Base-by-base conservation (phyloP, 2,329 filamentous ascomycete species). In the Sordariomycetes sp. region DNA sequence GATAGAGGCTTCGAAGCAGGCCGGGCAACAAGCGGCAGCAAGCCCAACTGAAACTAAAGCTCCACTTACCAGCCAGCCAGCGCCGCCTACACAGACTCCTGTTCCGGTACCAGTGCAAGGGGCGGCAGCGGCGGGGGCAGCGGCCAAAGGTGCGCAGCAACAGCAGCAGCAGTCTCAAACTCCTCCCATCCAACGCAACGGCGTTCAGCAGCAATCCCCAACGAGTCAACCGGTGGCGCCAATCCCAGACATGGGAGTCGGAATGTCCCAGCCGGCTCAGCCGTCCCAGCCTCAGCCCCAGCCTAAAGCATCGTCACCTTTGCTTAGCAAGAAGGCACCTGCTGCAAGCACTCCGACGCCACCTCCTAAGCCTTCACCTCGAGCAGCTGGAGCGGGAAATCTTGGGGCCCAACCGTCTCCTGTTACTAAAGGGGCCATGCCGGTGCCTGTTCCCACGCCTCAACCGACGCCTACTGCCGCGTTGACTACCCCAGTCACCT, bases 181-280 rank as follows among this genome's bases (percentile, higher is more conserved):
- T 55, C 61, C 63, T 22, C 51, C 51, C 10, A 25, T 48, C 34
- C 34, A 35, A 25, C 34, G 52, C 22, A 57, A 53, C 24, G 25
- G 34, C 35, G 24, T 51, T 34, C 56, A 45, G 35, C 56, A 45
- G 35, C 42, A 53, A 17, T n/a, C 52, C 8, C 50, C 56, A 1
- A 10, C 51, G 6, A 56, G 22, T 28, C 45, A 48, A 62, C 70
- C 76, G 15, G 71, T 78, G 55, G 80, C 80, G 17, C 75, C 80
- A 0, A 76, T 82, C 60, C 76, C 79, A 1, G 76, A 81, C 61
- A 81, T 81, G 77, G 77, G 76, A 32, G 72, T 79, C 67, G 75
- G 69, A 32, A 72, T 72, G 59, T 62, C 69, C 51, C 22, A 35
- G 53, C 34, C 53, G 32, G 3, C 28, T 8, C 28, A 32, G 8